These are phyloP conservation scores for Phytophthora fragariaefolia DNA, from an alignment of 352 stramenopile species.

Conservation along the genomic window DNA sequence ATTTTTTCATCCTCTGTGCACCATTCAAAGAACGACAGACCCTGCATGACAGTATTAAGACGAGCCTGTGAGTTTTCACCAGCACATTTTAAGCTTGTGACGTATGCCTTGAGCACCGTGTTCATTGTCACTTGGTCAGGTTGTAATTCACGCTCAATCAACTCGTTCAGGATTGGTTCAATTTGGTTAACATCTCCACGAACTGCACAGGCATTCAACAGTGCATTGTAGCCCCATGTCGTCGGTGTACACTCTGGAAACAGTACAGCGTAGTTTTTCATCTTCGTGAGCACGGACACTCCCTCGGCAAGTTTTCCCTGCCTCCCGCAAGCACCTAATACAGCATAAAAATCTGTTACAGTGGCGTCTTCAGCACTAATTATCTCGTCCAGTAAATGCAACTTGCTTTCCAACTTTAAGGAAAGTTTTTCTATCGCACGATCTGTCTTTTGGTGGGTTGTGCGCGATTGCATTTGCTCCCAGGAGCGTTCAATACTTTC, in stretches of 20 bases:
- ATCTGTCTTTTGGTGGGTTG: neutral
- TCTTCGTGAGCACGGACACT: slow-evolving; percentile 41
- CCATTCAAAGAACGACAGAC: slow-evolving; percentile 44
- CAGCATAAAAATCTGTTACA: slow-evolving; percentile 42
- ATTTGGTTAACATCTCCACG: slow-evolving; percentile 38
- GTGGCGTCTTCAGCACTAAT: slow-evolving; percentile 24
- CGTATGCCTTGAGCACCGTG: slow-evolving; percentile 56
- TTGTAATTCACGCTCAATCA: slow-evolving; percentile 33
- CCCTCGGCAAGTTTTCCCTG: slow-evolving; percentile 37
- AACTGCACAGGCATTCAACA: slow-evolving; percentile 54
- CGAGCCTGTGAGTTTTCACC: slow-evolving; percentile 14
- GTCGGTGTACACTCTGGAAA: slow-evolving; percentile 29
- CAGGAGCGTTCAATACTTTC: slow-evolving; percentile 35
- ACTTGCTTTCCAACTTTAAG: slow-evolving; percentile 35
- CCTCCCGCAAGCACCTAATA: slow-evolving; percentile 47
- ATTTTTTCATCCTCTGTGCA: slow-evolving; percentile 36
- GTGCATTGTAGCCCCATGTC: slow-evolving; percentile 49
- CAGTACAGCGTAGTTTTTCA: slow-evolving; percentile 35
- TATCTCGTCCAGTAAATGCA: slow-evolving; percentile 49
- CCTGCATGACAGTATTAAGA: slow-evolving; percentile 36
- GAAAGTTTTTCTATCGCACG: slow-evolving; percentile 28
- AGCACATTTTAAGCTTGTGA: slow-evolving; percentile 21
- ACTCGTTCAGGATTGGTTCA: slow-evolving; percentile 46
- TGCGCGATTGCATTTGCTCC: slow-evolving; percentile 18
- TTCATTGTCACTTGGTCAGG: slow-evolving; percentile 59